Percentiles rank a stretch among this genome's conserved stretches.
These are phyloP conservation scores for Pseudocercospora crystallina DNA, from an alignment of 2,329 filamentous ascomycete genomes.

Conservation along the genomic window DNA sequence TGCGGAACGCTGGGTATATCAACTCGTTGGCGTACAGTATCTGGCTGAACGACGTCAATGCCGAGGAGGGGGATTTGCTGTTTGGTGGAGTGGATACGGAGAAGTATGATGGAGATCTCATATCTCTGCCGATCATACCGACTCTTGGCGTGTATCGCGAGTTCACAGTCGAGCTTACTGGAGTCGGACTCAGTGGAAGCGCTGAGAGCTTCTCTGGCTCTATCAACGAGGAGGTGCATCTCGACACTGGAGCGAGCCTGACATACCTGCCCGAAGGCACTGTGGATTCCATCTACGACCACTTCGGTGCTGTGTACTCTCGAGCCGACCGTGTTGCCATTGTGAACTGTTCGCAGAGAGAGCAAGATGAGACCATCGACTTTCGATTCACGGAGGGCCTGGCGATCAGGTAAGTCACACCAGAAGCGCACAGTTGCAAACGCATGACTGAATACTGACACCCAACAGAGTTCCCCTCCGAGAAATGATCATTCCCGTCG, in stretches of 20 bases:
- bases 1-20: slow-evolving; percentile 64
- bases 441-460: no score
- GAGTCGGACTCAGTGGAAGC: slow-evolving; percentile 44
- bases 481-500: slow-evolving; percentile 53
- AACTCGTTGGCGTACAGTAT: slow-evolving; percentile 66
- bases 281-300: slow-evolving; percentile 43
- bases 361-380: slow-evolving; percentile 50
- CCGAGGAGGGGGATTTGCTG: slow-evolving; percentile 67
- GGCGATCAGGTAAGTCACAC: no score
- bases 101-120: slow-evolving; percentile 61
- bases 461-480: slow-evolving; percentile 45
- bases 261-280: slow-evolving; percentile 66
- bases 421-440: neutral
- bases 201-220: slow-evolving; percentile 44
- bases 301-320: slow-evolving; percentile 43
- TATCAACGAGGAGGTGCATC: slow-evolving; percentile 46
- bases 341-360: slow-evolving; percentile 35
- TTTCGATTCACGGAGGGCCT: slow-evolving; percentile 53
- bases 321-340: slow-evolving; percentile 33
- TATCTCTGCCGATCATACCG: slow-evolving; percentile 59
- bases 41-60: slow-evolving; percentile 59
- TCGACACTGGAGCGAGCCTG: slow-evolving; percentile 70
- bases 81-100: slow-evolving; percentile 79
- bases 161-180: slow-evolving; percentile 52
- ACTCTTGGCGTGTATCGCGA: slow-evolving; percentile 49